Evolutionary conservation across 306 rosid species (phyloP).

Genomic region (Spatholobus suberectus): DNA sequence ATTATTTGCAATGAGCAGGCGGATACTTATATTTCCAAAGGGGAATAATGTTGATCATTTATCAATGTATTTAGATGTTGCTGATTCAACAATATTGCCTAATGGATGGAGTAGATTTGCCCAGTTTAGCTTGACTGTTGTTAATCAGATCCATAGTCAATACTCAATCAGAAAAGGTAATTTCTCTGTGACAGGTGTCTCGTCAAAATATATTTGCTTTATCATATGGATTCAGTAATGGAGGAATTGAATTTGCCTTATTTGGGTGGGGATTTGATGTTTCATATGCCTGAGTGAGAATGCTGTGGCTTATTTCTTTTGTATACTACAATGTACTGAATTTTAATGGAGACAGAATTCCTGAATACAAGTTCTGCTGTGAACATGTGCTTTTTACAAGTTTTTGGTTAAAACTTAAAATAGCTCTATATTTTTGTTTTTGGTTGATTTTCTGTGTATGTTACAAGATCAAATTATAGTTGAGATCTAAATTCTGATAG

Average conservation of each 20-base stretch:
- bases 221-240: not conserved
- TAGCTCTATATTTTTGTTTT: not conserved
- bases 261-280: not conserved
- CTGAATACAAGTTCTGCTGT: not conserved
- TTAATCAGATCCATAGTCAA: not conserved
- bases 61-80: constrained; percentile 3
- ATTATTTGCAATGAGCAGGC: not conserved
- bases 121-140: constrained; percentile 11
- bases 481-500: constrained; percentile 1
- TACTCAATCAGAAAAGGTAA: constrained; percentile 2
- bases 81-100: not conserved
- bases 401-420: not conserved
- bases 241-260: not conserved
- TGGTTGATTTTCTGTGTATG: not conserved
- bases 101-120: constrained; percentile 15
- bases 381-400: constrained; percentile 14
- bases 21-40: constrained; percentile 8
- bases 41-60: constrained; percentile 20
- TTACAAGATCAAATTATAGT: not conserved
- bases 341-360: not conserved
- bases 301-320: not conserved
- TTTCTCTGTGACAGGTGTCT: not conserved
- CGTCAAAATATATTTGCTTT: not conserved
- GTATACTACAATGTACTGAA: not conserved
- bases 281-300: not conserved